phyloP scores from a whole-genome alignment of 441 rosid species.

The Metrosideros polymorpha region DNA sequence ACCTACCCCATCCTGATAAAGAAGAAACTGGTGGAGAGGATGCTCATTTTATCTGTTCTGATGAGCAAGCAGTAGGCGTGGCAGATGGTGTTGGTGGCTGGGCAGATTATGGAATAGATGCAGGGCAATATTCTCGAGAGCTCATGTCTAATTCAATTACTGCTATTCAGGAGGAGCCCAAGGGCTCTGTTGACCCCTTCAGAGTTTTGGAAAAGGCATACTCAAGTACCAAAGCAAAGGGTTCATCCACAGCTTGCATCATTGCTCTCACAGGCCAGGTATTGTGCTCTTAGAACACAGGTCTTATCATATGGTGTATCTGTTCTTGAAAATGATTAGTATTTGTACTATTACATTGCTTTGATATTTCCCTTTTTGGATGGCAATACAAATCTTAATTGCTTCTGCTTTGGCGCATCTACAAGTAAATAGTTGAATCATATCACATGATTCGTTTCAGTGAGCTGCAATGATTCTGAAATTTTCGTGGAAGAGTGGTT shows the following conservation, averaged over 20 bases:
- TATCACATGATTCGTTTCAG: background rate
- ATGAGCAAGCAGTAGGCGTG: conserved; percentile 79
- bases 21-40: conserved; percentile 91
- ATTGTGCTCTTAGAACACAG: background rate
- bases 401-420: background rate
- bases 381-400: background rate
- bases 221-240: conserved; percentile 67
- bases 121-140: conserved; percentile 73
- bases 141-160: conserved; percentile 78
- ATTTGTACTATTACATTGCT: background rate
- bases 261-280: conserved; percentile 72
- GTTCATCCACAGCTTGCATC: conserved; percentile 89
- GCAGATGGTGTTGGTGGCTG: conserved; percentile 98
- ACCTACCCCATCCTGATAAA: conserved; percentile 90
- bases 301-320: background rate
- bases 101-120: conserved; percentile 82
- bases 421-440: background rate
- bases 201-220: conserved; percentile 84
- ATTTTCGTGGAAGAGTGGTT: background rate
- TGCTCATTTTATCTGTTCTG: conserved; percentile 76
- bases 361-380: background rate
- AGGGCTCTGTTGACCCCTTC: conserved; percentile 66
- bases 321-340: background rate
- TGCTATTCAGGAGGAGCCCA: conserved; percentile 75
- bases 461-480: background rate